Base-by-base conservation (phyloP, 768 basidiomycete species). In the Hortiboletus flavorubellus region DNA sequence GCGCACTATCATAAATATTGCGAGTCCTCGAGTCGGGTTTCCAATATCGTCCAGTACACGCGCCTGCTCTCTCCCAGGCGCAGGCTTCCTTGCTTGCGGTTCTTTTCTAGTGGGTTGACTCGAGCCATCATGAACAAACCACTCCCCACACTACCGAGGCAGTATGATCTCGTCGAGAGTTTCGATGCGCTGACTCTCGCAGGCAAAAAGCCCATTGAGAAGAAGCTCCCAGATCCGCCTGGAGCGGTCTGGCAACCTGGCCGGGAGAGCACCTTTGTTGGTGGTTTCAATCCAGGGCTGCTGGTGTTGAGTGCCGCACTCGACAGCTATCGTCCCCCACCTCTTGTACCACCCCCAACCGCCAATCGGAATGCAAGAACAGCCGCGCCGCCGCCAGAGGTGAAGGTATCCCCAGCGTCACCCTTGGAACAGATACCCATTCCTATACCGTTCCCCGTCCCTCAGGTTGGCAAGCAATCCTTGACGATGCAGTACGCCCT, bases 221-320 rank as follows among this genome's bases (percentile, higher is more conserved):
- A 63, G 57, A 56, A 40, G 10, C 64, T 59, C 40, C 62, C 61
- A 18, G 51, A 58, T n/a, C n/a, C 4, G 0, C 57, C 59, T 29
- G 5, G 2, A 8, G 37, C 21, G 8, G 9, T 11, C 26, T 0
- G 2, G n/a, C 39, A 18, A 8, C 45, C 30, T 31, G 8, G 18
- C 14, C 26, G 12, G 26, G 38, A 47, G 21, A 38, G 1, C 43
- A 56, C 58, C 30, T 84, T 85, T 59, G 65, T 83, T 33, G 82
- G 81, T 16, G 82, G 83, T 31, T 85, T 85, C 61, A 55, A 18
- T 42, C 71, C 60, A 2, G 59, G 49, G 48, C n/a, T 33, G 41
- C 35, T 61, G 8, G 47, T 55, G 5, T 23, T 49, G 48, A 63
- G 59, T 14, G 16, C 33, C 8, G 43, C 37, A 3, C 60, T 54